Base-by-base conservation (phyloP, 805 yeast genomes). In the Barnettozyma siamensis region DNA sequence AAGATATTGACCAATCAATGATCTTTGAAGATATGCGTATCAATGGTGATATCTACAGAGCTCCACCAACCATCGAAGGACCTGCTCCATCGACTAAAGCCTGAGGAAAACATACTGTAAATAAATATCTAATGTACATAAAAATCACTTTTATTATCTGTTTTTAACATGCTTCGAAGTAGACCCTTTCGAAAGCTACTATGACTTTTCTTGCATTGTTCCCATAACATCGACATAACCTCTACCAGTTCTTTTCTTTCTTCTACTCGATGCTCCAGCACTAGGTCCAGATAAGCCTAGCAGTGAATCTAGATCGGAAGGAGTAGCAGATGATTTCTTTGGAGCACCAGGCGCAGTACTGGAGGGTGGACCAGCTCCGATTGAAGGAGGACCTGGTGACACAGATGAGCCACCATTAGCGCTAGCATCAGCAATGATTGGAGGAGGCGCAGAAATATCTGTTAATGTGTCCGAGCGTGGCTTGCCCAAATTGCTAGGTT, bases 141-240 rank as follows among this genome's bases (percentile, higher is more conserved):
- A n/a, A n/a, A 21, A 26, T 9, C 12, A 26, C 29, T 26, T 26
- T 26, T 26, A 26, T 26, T 26, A n/a, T n/a, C n/a, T n/a, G n/a
- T n/a, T n/a, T n/a, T n/a, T n/a, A n/a, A n/a, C n/a, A n/a, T n/a
- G n/a, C n/a, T n/a, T n/a, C n/a, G n/a, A n/a, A n/a, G n/a, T n/a
- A n/a, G n/a, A n/a, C n/a, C n/a, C n/a, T n/a, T n/a, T 29, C n/a
- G 5, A 7, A 16, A 23, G 17, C 18, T 16, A n/a, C 10, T 9
- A 21, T 30, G 18, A 41, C 33, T 37, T 41, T 15, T 40, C 61
- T 33, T 30, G 43, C 26, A 43, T 17, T 15, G 42, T 38, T 5
- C 46, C 42, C 82, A 81, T 75, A 7, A 81, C 82, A 58, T 82
- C 83, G 35, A 82, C 86, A 53, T 82, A 82, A 9, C 81, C 81